Evolutionary conservation across 345 rosid genomes (phyloP).

Genomic region (Chamaenerion angustifolium): DNA sequence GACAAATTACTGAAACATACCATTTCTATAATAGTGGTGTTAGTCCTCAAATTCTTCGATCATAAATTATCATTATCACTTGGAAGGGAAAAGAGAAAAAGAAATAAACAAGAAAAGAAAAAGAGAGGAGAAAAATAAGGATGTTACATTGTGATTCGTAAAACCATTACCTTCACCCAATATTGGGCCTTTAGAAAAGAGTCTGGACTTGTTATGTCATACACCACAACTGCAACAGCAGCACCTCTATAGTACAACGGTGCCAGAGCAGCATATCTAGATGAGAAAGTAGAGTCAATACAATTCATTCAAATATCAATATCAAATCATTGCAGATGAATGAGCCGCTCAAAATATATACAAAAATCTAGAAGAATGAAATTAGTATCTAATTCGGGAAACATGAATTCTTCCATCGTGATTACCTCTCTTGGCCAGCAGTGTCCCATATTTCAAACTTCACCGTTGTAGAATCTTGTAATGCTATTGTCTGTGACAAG

Average conservation of each 20-base stretch:
- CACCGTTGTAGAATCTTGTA: slow-evolving; percentile 93
- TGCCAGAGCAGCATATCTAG: slow-evolving; percentile 92
- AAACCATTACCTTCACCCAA: slow-evolving; percentile 76
- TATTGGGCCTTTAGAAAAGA: slow-evolving; percentile 86
- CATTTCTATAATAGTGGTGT: too few relatives aligned
- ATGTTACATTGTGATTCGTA: too few relatives aligned
- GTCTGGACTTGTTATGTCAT: slow-evolving; percentile 92
- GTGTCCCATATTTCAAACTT: slow-evolving; percentile 99
- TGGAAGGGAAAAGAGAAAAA: too few relatives aligned
- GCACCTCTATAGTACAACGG: slow-evolving; percentile 97
- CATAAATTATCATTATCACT: too few relatives aligned
- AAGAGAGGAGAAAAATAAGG: too few relatives aligned
- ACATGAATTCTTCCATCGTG: neutral
- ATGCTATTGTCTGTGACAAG: slow-evolving; percentile 88
- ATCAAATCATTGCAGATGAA: neutral
- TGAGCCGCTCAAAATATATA: too few relatives aligned
- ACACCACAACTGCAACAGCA: slow-evolving; percentile 85
- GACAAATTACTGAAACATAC: too few relatives aligned
- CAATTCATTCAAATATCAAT: neutral
- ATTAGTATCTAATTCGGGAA: neutral
- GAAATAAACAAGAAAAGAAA: too few relatives aligned
- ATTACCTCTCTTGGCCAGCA: slow-evolving; percentile 97
- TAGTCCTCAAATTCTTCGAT: too few relatives aligned
- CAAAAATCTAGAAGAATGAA: neutral
- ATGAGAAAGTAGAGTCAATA: slow-evolving; percentile 3